Evolutionary conservation across 306 rosid genomes (phyloP).

Genomic region (Fragaria vesca): DNA sequence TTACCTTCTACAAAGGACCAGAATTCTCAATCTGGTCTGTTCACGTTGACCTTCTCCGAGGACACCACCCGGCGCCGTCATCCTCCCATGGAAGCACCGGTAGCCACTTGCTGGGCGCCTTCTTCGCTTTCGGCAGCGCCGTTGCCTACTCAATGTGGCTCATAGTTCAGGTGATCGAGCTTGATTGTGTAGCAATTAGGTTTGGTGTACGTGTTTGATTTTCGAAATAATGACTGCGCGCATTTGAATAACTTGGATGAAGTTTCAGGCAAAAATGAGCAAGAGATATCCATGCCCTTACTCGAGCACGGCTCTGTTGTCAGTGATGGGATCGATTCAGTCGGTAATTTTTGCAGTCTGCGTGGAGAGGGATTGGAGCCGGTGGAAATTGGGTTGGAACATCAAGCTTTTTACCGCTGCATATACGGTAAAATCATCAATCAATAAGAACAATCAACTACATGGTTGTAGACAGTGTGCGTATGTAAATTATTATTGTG

Average conservation of each 20-base stretch:
- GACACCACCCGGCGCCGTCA: background rate
- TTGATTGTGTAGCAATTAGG: too few relatives aligned
- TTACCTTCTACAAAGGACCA: constrained; percentile 50
- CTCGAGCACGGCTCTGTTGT: constrained; percentile 55
- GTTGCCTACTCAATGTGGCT: constrained; percentile 31
- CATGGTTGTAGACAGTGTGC: too few relatives aligned
- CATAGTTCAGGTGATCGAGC: constrained; percentile 31
- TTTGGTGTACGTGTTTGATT: background rate
- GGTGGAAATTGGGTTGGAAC: background rate
- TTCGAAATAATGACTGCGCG: background rate
- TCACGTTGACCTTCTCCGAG: constrained; percentile 42
- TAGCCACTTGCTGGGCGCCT: constrained; percentile 18
- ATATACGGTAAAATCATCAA: background rate
- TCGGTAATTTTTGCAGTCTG: background rate
- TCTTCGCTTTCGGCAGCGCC: constrained; percentile 17
- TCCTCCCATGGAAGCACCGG: background rate
- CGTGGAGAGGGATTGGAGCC: background rate
- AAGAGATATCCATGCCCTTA: constrained; percentile 43
- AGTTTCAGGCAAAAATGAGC: constrained; percentile 52
- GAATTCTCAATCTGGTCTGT: constrained; percentile 38
- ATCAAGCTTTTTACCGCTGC: background rate
- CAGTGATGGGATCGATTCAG: constrained; percentile 45
- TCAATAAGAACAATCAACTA: too few relatives aligned
- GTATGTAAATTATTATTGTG: background rate
- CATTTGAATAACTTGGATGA: background rate